Base-by-base conservation (phyloP, 2,329 filamentous ascomycete species). In the Arthrinium puccinioides region DNA sequence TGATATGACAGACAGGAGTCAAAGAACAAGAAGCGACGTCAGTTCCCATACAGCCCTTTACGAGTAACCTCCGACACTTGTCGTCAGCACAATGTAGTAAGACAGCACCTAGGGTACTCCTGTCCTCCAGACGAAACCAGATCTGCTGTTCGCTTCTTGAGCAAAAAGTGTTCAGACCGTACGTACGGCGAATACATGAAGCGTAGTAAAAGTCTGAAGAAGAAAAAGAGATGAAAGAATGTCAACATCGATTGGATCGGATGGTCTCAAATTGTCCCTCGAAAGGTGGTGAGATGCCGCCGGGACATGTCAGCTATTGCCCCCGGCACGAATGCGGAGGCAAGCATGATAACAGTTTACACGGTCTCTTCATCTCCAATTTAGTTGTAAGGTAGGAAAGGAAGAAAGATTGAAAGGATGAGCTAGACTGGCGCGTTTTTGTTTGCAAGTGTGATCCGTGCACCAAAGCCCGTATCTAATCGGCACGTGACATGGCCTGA, bases 301-400 rank as follows among this genome's bases (percentile, higher is more conserved):
- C 71, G 63, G 66, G 65, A 76, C 76, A 82, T 79, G 44, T 79
- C 76, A 75, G 64, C 77, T 32, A 80, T 70, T 65, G n/a, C n/a
- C 66, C 67, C 67, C 71, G 67, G 64, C 61, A 14, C 59, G 54
- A 64, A 61, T n/a, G 66, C 63, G 64, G 67, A 70, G 66, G 24
- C 31, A 14, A 60, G 65, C 61, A 64, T 72, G 69, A 57, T 25
- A 25, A 36, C 19, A 20, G 10, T 61, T 64, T 57, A 71, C 72
- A 74, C 76, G 72, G 68, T 69, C 79, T 84, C 83, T 74, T 88
- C 82, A 82, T 70, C 60, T 76, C 79, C 82, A 80, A 75, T 76
- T 77, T 87, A 87, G 82, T 87, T 86, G 79, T 70, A 73, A 65
- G 59, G 64, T 63, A 67, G 61, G 50, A 44, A 40, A 51, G 53